phyloP scores from a whole-genome alignment of 257 asterid genomes.

The Solanum pennellii region DNA sequence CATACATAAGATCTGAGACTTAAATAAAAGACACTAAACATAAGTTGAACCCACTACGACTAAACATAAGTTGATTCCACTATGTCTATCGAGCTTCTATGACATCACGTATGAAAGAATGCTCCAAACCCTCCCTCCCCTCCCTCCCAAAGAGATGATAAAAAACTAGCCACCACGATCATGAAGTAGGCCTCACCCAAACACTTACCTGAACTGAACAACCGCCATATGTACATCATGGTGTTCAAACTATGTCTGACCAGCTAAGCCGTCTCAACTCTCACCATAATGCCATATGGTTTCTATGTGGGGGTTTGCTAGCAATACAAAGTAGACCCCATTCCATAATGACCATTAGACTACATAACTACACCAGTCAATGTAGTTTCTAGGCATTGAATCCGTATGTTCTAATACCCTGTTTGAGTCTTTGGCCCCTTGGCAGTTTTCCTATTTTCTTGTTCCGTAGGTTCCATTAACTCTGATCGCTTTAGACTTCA shows the following conservation, averaged over 20 bases:
- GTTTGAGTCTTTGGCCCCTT: neutral
- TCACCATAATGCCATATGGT: neutral
- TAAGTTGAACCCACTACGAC: neutral
- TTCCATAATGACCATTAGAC: neutral
- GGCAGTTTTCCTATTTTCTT: neutral
- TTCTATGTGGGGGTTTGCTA: neutral
- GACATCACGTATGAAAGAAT: neutral
- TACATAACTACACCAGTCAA: neutral
- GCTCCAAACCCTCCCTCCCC: neutral
- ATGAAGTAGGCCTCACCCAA: neutral
- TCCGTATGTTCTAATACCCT: neutral
- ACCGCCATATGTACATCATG: neutral
- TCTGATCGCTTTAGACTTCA: neutral
- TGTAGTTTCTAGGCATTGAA: neutral
- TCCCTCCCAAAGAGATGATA: neutral
- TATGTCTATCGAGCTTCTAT: neutral
- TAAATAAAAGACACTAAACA: neutral
- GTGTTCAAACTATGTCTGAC: neutral
- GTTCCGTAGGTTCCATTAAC: neutral
- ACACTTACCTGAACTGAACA: neutral
- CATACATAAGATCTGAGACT: neutral
- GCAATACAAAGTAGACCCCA: neutral
- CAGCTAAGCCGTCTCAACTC: no score
- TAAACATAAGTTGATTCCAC: neutral
- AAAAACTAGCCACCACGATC: neutral